Evolutionary conservation across 306 rosid genomes (phyloP), one percentile per base, ranked within the genome.

Genomic region (Boehmeria nivea): DNA sequence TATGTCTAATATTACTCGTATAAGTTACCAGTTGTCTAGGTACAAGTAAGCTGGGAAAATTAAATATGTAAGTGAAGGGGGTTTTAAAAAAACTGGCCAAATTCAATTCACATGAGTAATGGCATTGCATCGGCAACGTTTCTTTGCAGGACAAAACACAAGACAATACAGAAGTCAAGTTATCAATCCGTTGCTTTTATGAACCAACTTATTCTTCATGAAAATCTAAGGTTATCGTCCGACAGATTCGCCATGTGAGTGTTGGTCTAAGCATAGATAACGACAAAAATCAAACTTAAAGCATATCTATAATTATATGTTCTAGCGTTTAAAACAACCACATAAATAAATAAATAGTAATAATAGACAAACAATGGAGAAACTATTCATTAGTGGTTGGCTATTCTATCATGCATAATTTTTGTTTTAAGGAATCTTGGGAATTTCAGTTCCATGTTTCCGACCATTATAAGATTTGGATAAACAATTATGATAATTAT

Each of bases 171-270:
- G 27, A 20, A 20, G 10, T 38, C 28, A 25, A 10, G 52, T 8
- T 47, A 53, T 12, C 27, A 33, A 18, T 18, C 51, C 43, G 37
- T 68, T 68, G 43, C 26, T 38, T 40, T 51, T 24, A 33, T 37
- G 38, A 17, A 42, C 50, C 57, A 18, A 44, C 40, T 60, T 49
- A 44, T 65, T 57, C 54, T 54, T 57, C 51, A 42, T 53, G 20
- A 59, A 66, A 72, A 75, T 73, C 66, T 45, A 67, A 61, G 58
- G 80, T 72, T 64, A 9, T 19, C 42, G 20, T 60, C 70, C 40
- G 22, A 37, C 55, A 63, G 88, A 76, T 78, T 73, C 67, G 70
- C 61, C 83, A 68, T 85, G 84, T 77, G 86, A 84, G 64, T 56
- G 1, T 65, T 69, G 66, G 65, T 68, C 49, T 38, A 67, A 65